Evolutionary conservation across 2,329 filamentous ascomycete species (phyloP), one percentile per base, ranked within the genome.

Genomic region (Alternaria sp.): DNA sequence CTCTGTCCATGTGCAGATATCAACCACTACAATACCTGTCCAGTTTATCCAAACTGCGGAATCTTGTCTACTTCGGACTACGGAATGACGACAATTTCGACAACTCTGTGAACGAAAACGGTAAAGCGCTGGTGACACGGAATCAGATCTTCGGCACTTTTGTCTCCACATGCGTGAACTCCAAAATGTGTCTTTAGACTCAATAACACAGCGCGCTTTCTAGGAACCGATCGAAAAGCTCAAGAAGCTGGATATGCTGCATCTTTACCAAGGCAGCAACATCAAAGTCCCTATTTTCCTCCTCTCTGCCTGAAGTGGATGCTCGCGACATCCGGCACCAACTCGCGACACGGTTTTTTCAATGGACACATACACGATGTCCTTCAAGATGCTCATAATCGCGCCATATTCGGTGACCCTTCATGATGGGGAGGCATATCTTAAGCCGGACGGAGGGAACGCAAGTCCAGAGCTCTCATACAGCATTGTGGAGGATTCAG

Each of bases 381-480:
- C 54, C 63, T 13, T 57, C 8, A 25, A 56, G 19, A 36, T 66
- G 9, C 17, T 66, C 4, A n/a, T 61, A 13, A 59, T 51, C 57
- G 61, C 17, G 21, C 19, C 25, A 17, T n/a, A 23, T 59, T 17
- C 32, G 2, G 44, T 10, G 12, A 44, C 7, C 9, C 5, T 32
- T 10, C 25, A 47, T 46, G 11, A 47, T 2, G 25, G n/a, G 6
- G 19, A 46, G 21, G 2, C 44, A 46, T 23, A 15, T 23, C 7
- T 12, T 46, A 19, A 21, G 44, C 19, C 13, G 11, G 12, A 21
- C 19, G 2, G 19, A 23, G 1, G 44, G 19, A 46, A 46, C 19
- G 44, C 19, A 46, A 3, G 12, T 17, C 1, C 4, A 50, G 44
- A 10, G 4, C 25, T 40, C n/a, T 40, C 36, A n/a, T 40, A 40